Percentiles rank a stretch among this genome's conserved stretches.
Conservation (phyloP, 345 rosid genomes). For the Syzygium aqueum region DNA sequence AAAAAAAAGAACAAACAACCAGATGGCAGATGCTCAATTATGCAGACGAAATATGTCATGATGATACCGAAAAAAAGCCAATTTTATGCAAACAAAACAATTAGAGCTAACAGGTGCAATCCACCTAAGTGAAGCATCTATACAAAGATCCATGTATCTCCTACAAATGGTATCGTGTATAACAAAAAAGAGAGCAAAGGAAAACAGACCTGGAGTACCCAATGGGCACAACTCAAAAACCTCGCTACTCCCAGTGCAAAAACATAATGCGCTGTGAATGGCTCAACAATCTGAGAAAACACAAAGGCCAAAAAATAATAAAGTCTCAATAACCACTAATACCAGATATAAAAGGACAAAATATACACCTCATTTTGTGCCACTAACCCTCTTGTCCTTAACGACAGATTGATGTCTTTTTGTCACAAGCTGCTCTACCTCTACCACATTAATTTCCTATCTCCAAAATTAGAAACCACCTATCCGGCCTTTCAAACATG, state of each 20-base stretch:
- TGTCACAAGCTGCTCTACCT: not conserved
- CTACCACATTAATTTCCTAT: not conserved
- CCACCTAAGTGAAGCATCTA: not conserved
- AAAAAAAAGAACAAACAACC: not conserved
- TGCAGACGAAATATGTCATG: not conserved
- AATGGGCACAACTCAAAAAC: conserved; percentile 98
- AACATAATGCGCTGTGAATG: conserved; percentile 99
- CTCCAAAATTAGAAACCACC: not conserved
- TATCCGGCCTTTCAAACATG: not conserved
- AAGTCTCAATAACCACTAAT: not conserved
- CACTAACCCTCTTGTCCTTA: not conserved
- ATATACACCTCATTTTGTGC: not conserved
- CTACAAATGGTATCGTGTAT: not conserved
- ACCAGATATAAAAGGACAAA: not conserved
- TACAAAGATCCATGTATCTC: not conserved
- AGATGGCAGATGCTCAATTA: not conserved
- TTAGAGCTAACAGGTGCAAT: not conserved
- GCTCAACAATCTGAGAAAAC: conserved; percentile 80
- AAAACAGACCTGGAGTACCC: conserved; percentile 89
- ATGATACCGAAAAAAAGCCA: not conserved
- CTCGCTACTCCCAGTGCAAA: conserved; percentile 97
- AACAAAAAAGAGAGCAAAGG: not conserved
- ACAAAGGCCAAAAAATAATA: not conserved
- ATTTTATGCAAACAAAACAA: not conserved
- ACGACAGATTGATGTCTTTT: not conserved